Base-by-base conservation (phyloP, 2,329 filamentous ascomycete genomes). In the Talaromyces sp. region DNA sequence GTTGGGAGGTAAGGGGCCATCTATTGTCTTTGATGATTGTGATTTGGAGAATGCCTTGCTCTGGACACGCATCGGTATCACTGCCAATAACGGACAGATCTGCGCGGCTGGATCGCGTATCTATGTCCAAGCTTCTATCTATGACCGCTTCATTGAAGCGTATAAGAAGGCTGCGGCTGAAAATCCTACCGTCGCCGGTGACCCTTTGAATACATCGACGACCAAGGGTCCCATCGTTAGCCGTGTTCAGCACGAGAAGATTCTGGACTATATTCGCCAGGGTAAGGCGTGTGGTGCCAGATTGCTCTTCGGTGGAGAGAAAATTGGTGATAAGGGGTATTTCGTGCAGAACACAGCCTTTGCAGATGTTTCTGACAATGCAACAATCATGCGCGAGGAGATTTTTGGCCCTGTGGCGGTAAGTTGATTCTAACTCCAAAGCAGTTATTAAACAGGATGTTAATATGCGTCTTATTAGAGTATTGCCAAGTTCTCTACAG, bases 321-420 rank as follows among this genome's bases (percentile, higher is more conserved):
- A 39, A 16, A 54, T 65, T 2, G 63, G 61, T 0, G 44, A 65
- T 0, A 60, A 75, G 1, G 85, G 86, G 3, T 87, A 84, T 66
- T 88, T 86, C 70, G 85, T 86, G 63, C 78, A 82, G 63, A 83
- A 83, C 1, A 86, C 83, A 0, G 73, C 85, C 35, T 77, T 86
- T 55, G 75, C 77, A 1, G 76, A 79, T 30, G 75, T 82, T 2
- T 76, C 73, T 2, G 69, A 75, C n/a, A 69, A 76, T 10, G 83
- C 57, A 77, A 55, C 65, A 1, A 74, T 78, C 20, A 72, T 72
- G 30, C 69, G 73, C 0, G 83, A 86, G 57, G 83, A 86, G 67
- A 81, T 80, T 0, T 86, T 86, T 54, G 82, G 81, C 0, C 83
- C 84, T 0, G 76, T 86, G 8, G 75, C 79, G 5, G 64, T 66